Conservation (phyloP, 179 eudicot species). For the Beta macrorhiza region DNA sequence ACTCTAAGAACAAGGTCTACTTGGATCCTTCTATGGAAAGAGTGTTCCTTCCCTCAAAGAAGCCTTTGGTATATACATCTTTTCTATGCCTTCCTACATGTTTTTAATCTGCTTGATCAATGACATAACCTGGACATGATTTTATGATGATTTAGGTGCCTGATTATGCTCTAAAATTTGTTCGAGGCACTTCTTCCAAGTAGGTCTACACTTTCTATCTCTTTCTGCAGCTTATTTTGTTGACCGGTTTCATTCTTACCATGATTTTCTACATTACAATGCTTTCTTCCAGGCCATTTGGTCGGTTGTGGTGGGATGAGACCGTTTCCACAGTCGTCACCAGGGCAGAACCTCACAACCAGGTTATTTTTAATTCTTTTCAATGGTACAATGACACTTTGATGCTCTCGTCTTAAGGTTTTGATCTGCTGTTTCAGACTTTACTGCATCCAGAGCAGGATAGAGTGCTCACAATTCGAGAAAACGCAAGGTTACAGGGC, state of each 20-base stretch:
- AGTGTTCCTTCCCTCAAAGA: slow-evolving; percentile 20
- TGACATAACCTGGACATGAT: background rate
- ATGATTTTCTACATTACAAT: background rate
- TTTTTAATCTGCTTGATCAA: background rate
- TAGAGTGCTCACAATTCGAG: slow-evolving; percentile 61
- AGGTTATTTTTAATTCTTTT: slow-evolving; percentile 19
- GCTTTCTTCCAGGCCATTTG: slow-evolving; percentile 41
- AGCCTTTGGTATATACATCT: slow-evolving; percentile 29
- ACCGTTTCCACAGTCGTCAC: slow-evolving; percentile 47
- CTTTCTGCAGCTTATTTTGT: background rate
- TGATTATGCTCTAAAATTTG: slow-evolving; percentile 27
- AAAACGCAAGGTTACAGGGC: slow-evolving; percentile 76
- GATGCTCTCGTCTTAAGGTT: background rate
- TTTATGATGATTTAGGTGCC: slow-evolving; percentile 21
- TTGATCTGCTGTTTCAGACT: slow-evolving; percentile 24
- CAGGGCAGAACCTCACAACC: slow-evolving; percentile 39
- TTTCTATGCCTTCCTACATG: no score
- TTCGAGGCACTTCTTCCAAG: slow-evolving; percentile 27
- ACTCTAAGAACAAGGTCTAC: slow-evolving; percentile 19
- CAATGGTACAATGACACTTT: background rate
- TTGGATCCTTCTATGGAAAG: slow-evolving; percentile 30
- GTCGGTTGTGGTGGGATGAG: slow-evolving; percentile 58
- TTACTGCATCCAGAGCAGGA: slow-evolving; percentile 70
- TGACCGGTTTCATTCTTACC: background rate
- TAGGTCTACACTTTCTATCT: background rate